phyloP scores from a whole-genome alignment of 2,329 filamentous ascomycete species.

The Cladophialophora yegresii region DNA sequence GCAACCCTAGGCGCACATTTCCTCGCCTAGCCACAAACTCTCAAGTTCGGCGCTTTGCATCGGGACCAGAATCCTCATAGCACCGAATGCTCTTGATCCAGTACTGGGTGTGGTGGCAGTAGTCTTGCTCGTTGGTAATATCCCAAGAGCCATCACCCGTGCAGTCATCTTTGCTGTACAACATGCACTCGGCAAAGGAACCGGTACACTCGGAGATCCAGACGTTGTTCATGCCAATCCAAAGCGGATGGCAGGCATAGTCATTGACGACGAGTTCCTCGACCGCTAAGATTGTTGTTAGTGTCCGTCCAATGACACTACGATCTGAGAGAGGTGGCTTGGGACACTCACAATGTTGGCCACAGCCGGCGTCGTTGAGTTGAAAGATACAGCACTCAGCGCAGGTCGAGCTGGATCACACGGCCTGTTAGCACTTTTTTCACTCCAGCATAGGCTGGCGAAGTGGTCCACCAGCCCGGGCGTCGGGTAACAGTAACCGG shows the following conservation, averaged over 20 bases:
- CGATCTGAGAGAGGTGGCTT: not conserved
- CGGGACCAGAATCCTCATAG: not conserved
- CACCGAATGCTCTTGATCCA: slow-evolving; percentile 13
- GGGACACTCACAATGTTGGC: not conserved
- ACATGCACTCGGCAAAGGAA: slow-evolving; percentile 15
- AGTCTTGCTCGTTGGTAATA: slow-evolving; percentile 9
- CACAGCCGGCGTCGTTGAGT: slow-evolving; percentile 9
- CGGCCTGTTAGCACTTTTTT: not conserved
- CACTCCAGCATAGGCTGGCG: too few species aligned
- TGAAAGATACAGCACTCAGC: slow-evolving; percentile 23
- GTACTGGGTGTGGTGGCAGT: slow-evolving; percentile 13
- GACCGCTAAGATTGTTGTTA: not conserved
- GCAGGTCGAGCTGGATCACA: slow-evolving; percentile 17
- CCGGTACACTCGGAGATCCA: slow-evolving; percentile 24
- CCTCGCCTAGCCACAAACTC: not conserved
- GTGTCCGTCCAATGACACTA: not conserved
- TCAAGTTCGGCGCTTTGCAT: not conserved
- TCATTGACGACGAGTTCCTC: slow-evolving; percentile 9
- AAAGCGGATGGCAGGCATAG: not conserved
- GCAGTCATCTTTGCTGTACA: slow-evolving; percentile 13
- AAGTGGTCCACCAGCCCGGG: not conserved
- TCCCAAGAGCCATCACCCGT: not conserved
- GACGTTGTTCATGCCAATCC: slow-evolving; percentile 13
- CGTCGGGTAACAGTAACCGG: not conserved
- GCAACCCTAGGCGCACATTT: not conserved